Percentiles rank a stretch among this genome's conserved stretches.
These are phyloP conservation scores for Cladorrhinum sp. DNA, from an alignment of 2,329 filamentous ascomycete genomes.

Conservation along the genomic window DNA sequence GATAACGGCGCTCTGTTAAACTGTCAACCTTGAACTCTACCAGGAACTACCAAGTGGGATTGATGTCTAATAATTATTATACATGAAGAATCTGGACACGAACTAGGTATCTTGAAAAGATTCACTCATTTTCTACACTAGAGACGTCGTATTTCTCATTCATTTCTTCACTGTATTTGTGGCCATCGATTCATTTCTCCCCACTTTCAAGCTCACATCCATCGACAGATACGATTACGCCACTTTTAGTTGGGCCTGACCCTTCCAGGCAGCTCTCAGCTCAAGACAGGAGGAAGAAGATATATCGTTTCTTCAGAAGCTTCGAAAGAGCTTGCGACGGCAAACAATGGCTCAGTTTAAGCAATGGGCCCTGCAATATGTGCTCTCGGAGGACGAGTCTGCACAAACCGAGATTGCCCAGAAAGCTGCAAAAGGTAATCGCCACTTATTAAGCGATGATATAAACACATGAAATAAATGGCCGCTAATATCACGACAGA, in stretches of 20 bases:
- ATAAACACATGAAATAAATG: neutral
- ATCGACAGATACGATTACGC: neutral
- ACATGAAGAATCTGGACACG: neutral
- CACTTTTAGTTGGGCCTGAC: neutral
- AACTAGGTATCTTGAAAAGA: neutral
- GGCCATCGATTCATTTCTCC: neutral
- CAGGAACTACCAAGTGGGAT: no score
- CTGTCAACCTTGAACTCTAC: neutral
- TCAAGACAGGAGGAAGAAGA: neutral
- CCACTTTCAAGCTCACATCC: neutral
- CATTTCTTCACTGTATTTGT: no score
- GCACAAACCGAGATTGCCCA: conserved; percentile 41
- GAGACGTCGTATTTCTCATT: no score
- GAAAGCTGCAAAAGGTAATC: conserved; percentile 43
- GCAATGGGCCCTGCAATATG: conserved; percentile 53
- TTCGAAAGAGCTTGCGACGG: neutral
- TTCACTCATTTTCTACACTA: neutral
- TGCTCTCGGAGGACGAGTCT: conserved; percentile 48
- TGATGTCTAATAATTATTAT: no score
- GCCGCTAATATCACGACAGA: conserved; percentile 31
- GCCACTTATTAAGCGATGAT: neutral
- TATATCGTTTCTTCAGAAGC: neutral
- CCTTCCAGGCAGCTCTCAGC: neutral
- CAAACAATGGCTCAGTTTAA: conserved; percentile 49
- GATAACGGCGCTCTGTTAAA: conserved; percentile 24